A percentile compares a stretch with the other conserved stretches of the same genome.
Conservation (phyloP, 108 stramenopile species). For the Nitzschia sp. region DNA sequence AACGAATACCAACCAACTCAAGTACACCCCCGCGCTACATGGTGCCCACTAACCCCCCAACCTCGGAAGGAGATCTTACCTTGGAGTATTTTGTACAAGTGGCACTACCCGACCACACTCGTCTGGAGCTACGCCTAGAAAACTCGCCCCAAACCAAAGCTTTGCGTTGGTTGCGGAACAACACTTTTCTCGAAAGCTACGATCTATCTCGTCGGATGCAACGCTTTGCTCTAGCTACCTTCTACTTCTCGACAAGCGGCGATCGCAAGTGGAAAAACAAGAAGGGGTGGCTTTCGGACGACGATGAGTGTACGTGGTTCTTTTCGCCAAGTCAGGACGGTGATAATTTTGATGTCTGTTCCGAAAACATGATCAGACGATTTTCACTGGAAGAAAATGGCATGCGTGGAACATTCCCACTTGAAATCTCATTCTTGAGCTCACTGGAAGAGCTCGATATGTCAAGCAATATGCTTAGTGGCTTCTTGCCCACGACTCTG, state of each 20-base stretch:
- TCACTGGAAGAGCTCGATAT: conserved; percentile 17
- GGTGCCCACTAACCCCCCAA: background rate
- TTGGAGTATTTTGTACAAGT: conserved; percentile 18
- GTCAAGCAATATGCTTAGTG: conserved; percentile 42
- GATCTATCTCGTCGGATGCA: conserved; percentile 15
- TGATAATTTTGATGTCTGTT: background rate
- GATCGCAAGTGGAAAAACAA: background rate
- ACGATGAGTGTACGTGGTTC: conserved; percentile 31
- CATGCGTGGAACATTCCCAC: conserved; percentile 28
- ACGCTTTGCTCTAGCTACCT: conserved; percentile 31
- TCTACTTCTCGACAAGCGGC: conserved; percentile 20
- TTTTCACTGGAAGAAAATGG: conserved; percentile 15
- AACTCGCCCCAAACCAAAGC: conserved; percentile 35
- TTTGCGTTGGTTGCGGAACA: conserved; percentile 15
- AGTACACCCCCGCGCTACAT: background rate
- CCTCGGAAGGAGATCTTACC: background rate
- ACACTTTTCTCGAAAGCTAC: conserved; percentile 13
- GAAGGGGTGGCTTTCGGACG: conserved; percentile 9
- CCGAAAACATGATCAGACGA: background rate
- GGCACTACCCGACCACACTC: conserved; percentile 21
- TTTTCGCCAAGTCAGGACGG: background rate
- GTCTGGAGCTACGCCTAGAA: background rate
- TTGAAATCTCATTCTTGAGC: conserved; percentile 18
- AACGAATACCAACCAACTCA: background rate
- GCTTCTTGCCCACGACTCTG: conserved; percentile 41